Percentiles rank a stretch among this genome's conserved stretches.
phyloP scores from a whole-genome alignment of 352 stramenopile genomes.

The Saprolegnia parasitica region DNA sequence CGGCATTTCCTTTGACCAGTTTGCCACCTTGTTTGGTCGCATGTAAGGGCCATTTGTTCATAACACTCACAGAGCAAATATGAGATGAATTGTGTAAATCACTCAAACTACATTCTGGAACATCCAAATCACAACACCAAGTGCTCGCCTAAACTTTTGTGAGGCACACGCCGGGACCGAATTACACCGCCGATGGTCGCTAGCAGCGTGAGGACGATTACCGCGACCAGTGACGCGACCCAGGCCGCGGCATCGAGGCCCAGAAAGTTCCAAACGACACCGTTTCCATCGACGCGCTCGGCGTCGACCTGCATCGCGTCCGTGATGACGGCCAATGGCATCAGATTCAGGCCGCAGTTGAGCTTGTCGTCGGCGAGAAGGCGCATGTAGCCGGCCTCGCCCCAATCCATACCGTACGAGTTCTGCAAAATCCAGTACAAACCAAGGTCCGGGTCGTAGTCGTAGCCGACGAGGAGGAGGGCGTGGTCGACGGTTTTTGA shows the following conservation, averaged over 20 bases:
- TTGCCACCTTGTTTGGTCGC: too few relatives aligned
- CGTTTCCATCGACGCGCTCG: conserved; percentile 52
- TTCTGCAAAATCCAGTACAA: conserved; percentile 84
- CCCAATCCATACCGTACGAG: conserved; percentile 73
- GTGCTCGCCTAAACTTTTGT: background rate
- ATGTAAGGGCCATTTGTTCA: too few relatives aligned
- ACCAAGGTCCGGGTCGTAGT: conserved; percentile 6
- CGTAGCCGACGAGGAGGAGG: conserved; percentile 70
- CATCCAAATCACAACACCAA: background rate
- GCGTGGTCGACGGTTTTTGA: conserved; percentile 64
- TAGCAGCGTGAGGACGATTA: conserved; percentile 49
- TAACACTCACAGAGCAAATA: too few relatives aligned
- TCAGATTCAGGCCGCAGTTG: conserved; percentile 74
- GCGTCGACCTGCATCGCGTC: conserved; percentile 37
- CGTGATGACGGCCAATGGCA: conserved; percentile 52
- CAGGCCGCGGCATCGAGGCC: conserved; percentile 47
- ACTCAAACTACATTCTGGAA: too few relatives aligned
- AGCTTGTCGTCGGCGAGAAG: conserved; percentile 65
- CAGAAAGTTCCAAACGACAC: conserved; percentile 48
- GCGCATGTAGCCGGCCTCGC: conserved; percentile 58
- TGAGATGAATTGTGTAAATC: too few relatives aligned
- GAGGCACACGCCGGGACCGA: conserved; percentile 7
- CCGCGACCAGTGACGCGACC: conserved; percentile 51
- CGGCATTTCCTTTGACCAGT: too few relatives aligned
- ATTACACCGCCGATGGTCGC: conserved; percentile 48